Percentiles rank a stretch among this genome's conserved stretches.
Evolutionary conservation across 2,329 filamentous ascomycete species (phyloP).

Genomic region (Samsoniella hepiali): DNA sequence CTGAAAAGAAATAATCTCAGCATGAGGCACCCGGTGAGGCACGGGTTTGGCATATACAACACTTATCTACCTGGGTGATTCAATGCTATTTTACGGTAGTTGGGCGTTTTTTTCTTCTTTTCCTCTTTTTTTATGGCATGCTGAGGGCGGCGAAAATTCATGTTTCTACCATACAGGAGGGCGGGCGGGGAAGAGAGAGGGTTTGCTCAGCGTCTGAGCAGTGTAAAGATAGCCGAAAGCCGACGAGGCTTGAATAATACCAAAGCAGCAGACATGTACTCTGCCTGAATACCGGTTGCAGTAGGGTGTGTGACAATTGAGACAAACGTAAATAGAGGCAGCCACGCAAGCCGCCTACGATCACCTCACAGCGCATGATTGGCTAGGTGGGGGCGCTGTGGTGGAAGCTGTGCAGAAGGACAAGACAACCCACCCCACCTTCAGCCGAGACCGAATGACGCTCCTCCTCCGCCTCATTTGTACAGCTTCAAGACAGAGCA

Average conservation of each 20-base stretch:
- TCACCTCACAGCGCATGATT: neutral
- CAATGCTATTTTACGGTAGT: neutral
- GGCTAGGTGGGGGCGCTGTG: neutral
- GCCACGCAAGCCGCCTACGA: too few species aligned
- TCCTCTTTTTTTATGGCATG: neutral
- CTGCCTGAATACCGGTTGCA: neutral
- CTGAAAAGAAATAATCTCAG: constrained; percentile 33
- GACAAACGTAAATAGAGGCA: neutral
- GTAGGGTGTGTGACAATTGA: neutral
- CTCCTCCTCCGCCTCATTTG: constrained; percentile 5
- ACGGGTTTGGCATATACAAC: neutral
- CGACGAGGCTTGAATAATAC: neutral
- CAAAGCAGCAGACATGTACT: neutral
- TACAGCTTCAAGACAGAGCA: constrained; percentile 1
- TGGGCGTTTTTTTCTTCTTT: constrained; percentile 10
- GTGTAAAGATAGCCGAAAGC: constrained; percentile 8
- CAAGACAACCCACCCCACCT: constrained; percentile 6
- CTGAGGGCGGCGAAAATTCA: constrained; percentile 3
- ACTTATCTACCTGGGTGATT: neutral
- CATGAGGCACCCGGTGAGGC: too few species aligned
- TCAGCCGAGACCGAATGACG: constrained; percentile 1
- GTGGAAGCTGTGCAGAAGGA: constrained; percentile 2
- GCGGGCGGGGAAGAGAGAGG: neutral
- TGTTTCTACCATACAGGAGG: neutral
- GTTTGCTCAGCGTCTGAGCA: constrained; percentile 1